phyloP scores from a whole-genome alignment of 768 basidiomycete genomes.

The Calocera viscosa region DNA sequence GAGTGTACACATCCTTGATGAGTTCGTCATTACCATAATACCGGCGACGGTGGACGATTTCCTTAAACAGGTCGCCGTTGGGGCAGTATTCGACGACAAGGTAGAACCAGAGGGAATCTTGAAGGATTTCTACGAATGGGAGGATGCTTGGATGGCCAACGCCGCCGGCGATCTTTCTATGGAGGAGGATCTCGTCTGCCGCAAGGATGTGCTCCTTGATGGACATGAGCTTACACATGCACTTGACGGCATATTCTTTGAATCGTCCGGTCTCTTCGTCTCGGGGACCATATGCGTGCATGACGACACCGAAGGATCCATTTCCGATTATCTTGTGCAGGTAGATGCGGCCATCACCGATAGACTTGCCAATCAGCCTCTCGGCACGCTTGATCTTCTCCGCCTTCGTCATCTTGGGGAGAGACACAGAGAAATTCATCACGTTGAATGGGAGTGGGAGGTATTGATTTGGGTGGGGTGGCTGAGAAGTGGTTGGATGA shows the following conservation, averaged over 20 bases:
- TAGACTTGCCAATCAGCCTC: conserved; percentile 47
- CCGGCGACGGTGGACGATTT: conserved; percentile 63
- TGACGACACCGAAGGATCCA: conserved; percentile 92
- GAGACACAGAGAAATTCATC: conserved; percentile 6
- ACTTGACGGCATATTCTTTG: conserved; percentile 77
- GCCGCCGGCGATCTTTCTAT: conserved; percentile 51
- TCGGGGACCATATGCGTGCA: conserved; percentile 61
- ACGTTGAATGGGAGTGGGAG: conserved; percentile 1
- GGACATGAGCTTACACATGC: conserved; percentile 40
- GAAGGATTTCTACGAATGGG: conserved; percentile 47
- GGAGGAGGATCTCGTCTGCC: conserved; percentile 38
- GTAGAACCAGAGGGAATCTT: conserved; percentile 50
- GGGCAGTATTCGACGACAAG: conserved; percentile 86
- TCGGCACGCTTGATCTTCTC: conserved; percentile 13
- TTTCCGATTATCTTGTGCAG: conserved; percentile 79
- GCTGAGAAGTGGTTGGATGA: conserved; percentile 89
- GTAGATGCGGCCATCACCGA: conserved; percentile 72
- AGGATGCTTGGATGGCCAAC: conserved; percentile 16
- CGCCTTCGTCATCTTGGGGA: background rate
- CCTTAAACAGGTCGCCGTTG: conserved; percentile 83
- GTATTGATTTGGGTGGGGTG: conserved; percentile 44
- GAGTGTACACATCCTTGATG: conserved; percentile 82
- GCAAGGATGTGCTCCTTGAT: conserved; percentile 16
- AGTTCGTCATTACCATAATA: conserved; percentile 75
- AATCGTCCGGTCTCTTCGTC: conserved; percentile 30